Evolutionary conservation across 1,139 yeast species (phyloP).

Genomic region (Geotrichum bryndzae): DNA sequence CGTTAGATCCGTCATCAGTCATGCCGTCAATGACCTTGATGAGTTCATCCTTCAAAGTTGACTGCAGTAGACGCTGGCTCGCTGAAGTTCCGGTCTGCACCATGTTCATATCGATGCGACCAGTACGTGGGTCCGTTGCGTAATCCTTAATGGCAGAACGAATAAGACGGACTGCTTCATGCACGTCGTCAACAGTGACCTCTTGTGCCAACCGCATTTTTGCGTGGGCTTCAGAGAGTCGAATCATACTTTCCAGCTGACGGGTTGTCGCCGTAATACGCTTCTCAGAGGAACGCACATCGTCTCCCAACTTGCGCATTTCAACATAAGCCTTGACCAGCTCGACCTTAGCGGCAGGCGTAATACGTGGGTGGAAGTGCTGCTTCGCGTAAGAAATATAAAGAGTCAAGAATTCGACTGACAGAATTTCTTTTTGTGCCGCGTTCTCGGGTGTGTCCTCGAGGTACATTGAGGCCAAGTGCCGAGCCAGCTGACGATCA

Average conservation of each 20-base stretch:
- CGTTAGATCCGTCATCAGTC: slow-evolving; percentile 49
- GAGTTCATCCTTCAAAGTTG: slow-evolving; percentile 48
- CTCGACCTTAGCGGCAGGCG: slow-evolving; percentile 75
- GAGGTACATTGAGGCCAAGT: slow-evolving; percentile 83
- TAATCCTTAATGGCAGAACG: slow-evolving; percentile 93
- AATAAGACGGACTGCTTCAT: slow-evolving; percentile 87
- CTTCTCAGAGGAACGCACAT: slow-evolving; percentile 75
- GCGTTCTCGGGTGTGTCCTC: slow-evolving; percentile 81
- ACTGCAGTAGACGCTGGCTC: slow-evolving; percentile 74
- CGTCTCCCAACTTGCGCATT: slow-evolving; percentile 93
- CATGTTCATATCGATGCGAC: slow-evolving; percentile 94
- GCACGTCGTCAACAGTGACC: slow-evolving; percentile 79
- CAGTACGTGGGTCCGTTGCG: slow-evolving; percentile 96
- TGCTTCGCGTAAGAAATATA: slow-evolving; percentile 92
- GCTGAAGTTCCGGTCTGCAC: slow-evolving; percentile 94
- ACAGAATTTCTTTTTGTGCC: slow-evolving; percentile 58
- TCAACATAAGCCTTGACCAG: slow-evolving; percentile 86
- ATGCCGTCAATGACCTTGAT: slow-evolving; percentile 35
- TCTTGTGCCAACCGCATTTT: slow-evolving; percentile 74
- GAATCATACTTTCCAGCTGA: slow-evolving; percentile 91
- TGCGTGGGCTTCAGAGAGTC: slow-evolving; percentile 94
- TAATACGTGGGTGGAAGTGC: slow-evolving; percentile 66
- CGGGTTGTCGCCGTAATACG: slow-evolving; percentile 97
- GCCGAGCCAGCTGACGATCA: slow-evolving; percentile 84
- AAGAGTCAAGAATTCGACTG: slow-evolving; percentile 78